phyloP scores from a whole-genome alignment of 768 basidiomycete species.

The Lepiota venenata region DNA sequence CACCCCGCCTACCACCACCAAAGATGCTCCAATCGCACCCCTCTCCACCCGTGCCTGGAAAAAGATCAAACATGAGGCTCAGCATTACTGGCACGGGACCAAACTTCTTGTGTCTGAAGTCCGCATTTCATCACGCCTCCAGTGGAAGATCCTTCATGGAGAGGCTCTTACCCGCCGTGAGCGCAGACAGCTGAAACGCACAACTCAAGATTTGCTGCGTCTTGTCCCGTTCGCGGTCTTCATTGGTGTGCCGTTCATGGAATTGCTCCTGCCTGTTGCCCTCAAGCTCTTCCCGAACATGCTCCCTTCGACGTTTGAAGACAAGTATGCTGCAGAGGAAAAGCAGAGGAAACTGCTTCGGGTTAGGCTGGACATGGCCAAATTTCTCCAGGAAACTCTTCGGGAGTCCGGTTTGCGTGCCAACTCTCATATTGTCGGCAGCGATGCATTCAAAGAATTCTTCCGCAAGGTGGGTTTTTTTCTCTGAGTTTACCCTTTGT shows the following conservation, averaged over 20 bases:
- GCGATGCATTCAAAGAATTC: slow-evolving; percentile 97
- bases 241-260: slow-evolving; percentile 97
- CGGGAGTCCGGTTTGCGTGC: slow-evolving; percentile 92
- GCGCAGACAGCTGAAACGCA: slow-evolving; percentile 88
- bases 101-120: slow-evolving; percentile 95
- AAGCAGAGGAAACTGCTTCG: slow-evolving; percentile 95
- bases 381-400: slow-evolving; percentile 97
- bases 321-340: slow-evolving; percentile 95
- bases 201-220: slow-evolving; percentile 88
- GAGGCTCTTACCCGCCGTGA: slow-evolving; percentile 90
- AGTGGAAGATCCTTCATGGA: slow-evolving; percentile 91
- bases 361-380: slow-evolving; percentile 97
- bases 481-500: background rate
- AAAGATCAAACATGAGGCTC: slow-evolving; percentile 91
- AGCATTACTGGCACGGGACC: slow-evolving; percentile 96
- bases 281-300: slow-evolving; percentile 98
- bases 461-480: slow-evolving; percentile 79
- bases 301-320: slow-evolving; percentile 97
- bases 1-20: slow-evolving; percentile 43
- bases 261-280: slow-evolving; percentile 91
- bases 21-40: slow-evolving; percentile 37
- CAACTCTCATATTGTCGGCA: slow-evolving; percentile 89
- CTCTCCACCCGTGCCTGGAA: slow-evolving; percentile 76
- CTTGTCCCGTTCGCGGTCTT: slow-evolving; percentile 96
- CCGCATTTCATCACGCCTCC: slow-evolving; percentile 81